These are phyloP conservation scores for Carex arenaria DNA, from an alignment of 202 grass and related monocot genomes.

Conservation along the genomic window DNA sequence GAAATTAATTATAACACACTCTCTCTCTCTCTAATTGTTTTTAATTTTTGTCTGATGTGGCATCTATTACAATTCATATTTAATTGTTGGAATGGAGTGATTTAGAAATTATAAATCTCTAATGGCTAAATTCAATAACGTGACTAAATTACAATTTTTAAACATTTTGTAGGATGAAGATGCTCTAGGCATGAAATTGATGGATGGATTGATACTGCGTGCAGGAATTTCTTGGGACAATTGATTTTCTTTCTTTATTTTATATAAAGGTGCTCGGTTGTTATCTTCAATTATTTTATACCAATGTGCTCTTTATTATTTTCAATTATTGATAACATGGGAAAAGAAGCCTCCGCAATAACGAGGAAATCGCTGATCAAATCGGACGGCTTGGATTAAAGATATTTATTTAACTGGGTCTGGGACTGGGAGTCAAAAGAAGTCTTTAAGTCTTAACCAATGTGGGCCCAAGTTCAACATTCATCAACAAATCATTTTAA, in stretches of 20 bases:
- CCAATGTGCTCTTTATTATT: not conserved
- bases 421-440: not conserved
- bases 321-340: slow-evolving; percentile 2
- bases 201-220: too few relatives aligned
- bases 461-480: not conserved
- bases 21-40: too few relatives aligned
- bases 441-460: not conserved
- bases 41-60: too few relatives aligned
- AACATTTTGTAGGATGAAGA: too few relatives aligned
- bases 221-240: too few relatives aligned
- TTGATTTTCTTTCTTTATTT: not conserved
- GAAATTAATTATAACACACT: too few relatives aligned
- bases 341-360: not conserved
- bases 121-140: too few relatives aligned
- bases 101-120: too few relatives aligned
- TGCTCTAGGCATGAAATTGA: too few relatives aligned
- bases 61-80: too few relatives aligned
- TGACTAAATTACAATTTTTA: too few relatives aligned
- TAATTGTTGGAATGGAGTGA: too few relatives aligned
- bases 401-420: not conserved
- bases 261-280: not conserved
- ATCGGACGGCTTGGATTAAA: slow-evolving; percentile 2
- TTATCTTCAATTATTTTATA: not conserved
- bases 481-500: not conserved
- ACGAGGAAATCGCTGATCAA: not conserved